phyloP scores from a whole-genome alignment of 2,329 filamentous ascomycete species.

The Alternaria sp. region DNA sequence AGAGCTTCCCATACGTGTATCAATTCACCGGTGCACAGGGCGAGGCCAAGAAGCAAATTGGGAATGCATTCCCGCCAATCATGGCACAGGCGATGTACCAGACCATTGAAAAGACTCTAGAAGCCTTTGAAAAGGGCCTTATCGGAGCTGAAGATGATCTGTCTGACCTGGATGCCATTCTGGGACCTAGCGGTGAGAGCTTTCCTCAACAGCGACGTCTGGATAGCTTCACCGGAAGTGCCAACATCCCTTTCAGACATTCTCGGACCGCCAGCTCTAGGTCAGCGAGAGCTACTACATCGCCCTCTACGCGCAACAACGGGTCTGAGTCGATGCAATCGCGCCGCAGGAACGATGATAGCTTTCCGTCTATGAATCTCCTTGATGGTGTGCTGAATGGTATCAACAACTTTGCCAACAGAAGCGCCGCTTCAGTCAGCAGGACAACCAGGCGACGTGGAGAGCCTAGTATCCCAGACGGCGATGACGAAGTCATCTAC shows the following conservation, averaged over 20 bases:
- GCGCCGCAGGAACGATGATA: rapidly evolving
- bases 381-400: not conserved
- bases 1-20: constrained; percentile 23
- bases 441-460: not conserved
- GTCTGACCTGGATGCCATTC: constrained; percentile 16
- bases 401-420: not conserved
- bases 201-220: not conserved
- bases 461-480: not conserved
- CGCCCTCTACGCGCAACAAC: not conserved
- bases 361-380: not conserved
- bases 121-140: constrained; percentile 35
- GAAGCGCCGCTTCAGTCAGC: not conserved
- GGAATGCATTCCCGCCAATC: constrained; percentile 31
- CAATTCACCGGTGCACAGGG: constrained; percentile 11
- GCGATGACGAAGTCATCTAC: not conserved
- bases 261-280: not conserved
- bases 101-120: constrained; percentile 11
- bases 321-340: not conserved
- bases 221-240: not conserved
- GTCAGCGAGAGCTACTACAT: not conserved
- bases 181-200: not conserved
- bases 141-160: constrained; percentile 35
- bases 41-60: constrained; percentile 23
- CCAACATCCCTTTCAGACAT: not conserved
- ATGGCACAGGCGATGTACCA: constrained; percentile 17